A percentile compares a stretch with the other conserved stretches of the same genome.
These are phyloP conservation scores for Cutaneotrichosporon spelunceum DNA, from an alignment of 1,284 basidiomycete genomes.

Conservation along the genomic window DNA sequence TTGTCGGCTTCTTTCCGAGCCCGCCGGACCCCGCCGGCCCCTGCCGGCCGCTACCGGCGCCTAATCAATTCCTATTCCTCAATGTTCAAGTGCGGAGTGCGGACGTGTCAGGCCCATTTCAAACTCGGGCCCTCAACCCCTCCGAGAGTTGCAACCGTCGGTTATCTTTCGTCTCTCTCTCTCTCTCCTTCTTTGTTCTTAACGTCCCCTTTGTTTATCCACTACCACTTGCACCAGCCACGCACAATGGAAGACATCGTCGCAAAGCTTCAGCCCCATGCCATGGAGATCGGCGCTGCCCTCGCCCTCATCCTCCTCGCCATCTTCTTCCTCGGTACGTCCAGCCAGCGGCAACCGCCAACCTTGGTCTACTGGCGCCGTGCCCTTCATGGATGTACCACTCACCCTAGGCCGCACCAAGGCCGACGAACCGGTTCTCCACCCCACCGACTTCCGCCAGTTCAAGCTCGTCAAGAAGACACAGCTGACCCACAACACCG, in stretches of 20 bases:
- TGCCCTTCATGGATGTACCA: background rate
- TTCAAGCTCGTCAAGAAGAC: conserved; percentile 80
- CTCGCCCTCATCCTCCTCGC: conserved; percentile 23
- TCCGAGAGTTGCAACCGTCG: background rate
- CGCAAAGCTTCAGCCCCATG: conserved; percentile 23
- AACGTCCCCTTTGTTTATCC: background rate
- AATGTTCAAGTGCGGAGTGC: background rate
- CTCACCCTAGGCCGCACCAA: conserved; percentile 8
- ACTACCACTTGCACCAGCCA: background rate
- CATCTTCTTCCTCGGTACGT: conserved; percentile 19
- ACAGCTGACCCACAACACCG: conserved; percentile 89
- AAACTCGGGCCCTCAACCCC: no score
- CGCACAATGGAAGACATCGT: conserved; percentile 9
- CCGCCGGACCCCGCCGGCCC: no score
- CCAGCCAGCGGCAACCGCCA: background rate
- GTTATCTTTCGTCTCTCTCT: background rate
- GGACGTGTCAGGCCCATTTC: background rate
- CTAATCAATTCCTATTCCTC: no score
- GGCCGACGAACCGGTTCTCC: conserved; percentile 31
- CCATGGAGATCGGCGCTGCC: conserved; percentile 28
- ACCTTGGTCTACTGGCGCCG: background rate
- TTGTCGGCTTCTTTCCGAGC: no score
- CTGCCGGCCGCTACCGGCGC: no score
- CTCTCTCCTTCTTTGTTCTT: background rate
- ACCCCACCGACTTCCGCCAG: conserved; percentile 63